Conservation (phyloP, 441 rosid genomes). For the Populus hybrid region DNA sequence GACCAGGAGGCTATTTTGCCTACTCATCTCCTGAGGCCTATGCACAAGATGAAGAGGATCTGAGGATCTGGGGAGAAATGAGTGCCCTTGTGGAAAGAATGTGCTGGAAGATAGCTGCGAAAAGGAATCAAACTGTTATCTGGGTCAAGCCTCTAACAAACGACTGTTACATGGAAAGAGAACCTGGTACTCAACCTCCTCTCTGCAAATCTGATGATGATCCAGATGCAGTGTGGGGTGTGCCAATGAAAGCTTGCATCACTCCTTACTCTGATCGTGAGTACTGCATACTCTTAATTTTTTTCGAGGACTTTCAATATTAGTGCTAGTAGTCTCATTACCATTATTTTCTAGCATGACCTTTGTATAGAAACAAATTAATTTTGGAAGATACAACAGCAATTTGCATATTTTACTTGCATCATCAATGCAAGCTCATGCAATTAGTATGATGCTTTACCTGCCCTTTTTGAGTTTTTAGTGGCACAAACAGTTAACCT, state of each 20-base stretch:
- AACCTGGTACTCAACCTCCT: slow-evolving; percentile 85
- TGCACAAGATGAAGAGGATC: slow-evolving; percentile 96
- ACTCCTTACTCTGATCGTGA: slow-evolving; percentile 86
- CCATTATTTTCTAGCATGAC: background rate
- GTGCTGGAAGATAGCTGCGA: slow-evolving; percentile 96
- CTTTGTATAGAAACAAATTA: background rate
- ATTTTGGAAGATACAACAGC: background rate
- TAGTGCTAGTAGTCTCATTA: background rate
- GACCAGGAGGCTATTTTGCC: slow-evolving; percentile 98
- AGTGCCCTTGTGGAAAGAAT: slow-evolving; percentile 85
- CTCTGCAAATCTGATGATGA: slow-evolving; percentile 84
- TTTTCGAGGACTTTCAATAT: background rate
- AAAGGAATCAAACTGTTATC: slow-evolving; percentile 92
- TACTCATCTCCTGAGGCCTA: slow-evolving; percentile 99
- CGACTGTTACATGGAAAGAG: slow-evolving; percentile 86
- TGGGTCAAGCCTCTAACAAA: slow-evolving; percentile 96
- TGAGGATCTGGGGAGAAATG: slow-evolving; percentile 91
- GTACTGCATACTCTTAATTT: slow-evolving; percentile 15
- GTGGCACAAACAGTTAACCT: background rate
- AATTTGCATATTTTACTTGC: background rate
- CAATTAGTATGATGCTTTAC: background rate
- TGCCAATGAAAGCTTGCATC: slow-evolving; percentile 92
- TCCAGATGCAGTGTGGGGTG: slow-evolving; percentile 88
- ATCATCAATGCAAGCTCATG: background rate
- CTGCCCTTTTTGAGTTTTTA: background rate